Evolutionary conservation across 129 eudicot genomes (phyloP), one percentile per base, ranked within the genome.

Genomic region (Kitagawia praeruptora): DNA sequence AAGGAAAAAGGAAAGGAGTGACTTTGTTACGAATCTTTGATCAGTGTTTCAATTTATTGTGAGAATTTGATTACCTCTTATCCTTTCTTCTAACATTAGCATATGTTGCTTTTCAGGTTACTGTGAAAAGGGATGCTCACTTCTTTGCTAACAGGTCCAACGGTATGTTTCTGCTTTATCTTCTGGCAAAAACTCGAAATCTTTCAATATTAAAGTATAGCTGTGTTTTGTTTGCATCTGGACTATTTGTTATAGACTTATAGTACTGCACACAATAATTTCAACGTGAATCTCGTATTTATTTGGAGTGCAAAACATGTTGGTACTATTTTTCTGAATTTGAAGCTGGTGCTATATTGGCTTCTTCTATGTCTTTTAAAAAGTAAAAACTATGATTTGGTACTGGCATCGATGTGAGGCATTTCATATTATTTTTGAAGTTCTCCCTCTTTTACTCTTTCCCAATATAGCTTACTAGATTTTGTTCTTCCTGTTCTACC

Each of bases 141-240:
- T 71, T 93, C 98, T 64, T 84, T 90, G 87, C 64, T 93, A 54
- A 85, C 92, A 23, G 96, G 96, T 42, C 98, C 98, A 34, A 81
- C 92, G 75, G 98, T 93, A 83, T 31, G 90, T 31, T 39, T 73
- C 38, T 37, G 72, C 49, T 6, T 64, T 21, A 28, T 39, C 46
- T 41, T n/a, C 54, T 61, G 45, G 7, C 4, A 42, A 41, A 42
- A 39, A 58, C 66, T n/a, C 14, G 31, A 58, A 58, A 58, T 58
- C 66, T 3, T 71, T 37, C 13, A 42, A 16, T 41, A 41, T 42
- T 27, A n/a, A 73, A 11, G 53, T 42, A 73, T 41, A 40, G 66
- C 31, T 58, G 31, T 58, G 28, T 72, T 42, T 27, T 7, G 28
- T 42, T 13, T 72, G 76, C 76, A 9, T 39, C 25, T 73, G 53